Conservation (phyloP, 257 asterid species). For the Solanum piurae region DNA sequence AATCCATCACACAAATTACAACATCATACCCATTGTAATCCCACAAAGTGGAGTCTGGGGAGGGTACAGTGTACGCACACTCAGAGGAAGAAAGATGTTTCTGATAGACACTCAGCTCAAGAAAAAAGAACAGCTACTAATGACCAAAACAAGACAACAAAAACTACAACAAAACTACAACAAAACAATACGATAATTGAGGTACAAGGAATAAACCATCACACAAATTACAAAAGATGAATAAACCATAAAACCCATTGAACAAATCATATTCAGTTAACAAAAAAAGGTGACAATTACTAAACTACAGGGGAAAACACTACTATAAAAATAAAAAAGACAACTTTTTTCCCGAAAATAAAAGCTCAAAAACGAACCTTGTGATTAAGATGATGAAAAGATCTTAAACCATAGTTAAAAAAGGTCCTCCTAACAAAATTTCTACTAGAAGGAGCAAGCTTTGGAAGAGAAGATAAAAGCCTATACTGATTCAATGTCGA, state of each 20-base stretch:
- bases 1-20: background rate
- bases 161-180: no score
- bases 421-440: conserved; percentile 19
- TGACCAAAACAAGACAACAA: background rate
- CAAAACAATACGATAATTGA: no score
- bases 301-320: background rate
- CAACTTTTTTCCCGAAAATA: background rate
- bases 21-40: background rate
- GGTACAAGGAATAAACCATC: background rate
- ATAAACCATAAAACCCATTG: background rate
- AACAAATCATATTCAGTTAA: background rate
- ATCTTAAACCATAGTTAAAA: conserved; percentile 32
- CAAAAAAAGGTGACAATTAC: background rate
- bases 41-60: background rate
- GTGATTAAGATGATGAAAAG: conserved; percentile 28
- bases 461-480: conserved; percentile 19
- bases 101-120: background rate
- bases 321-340: background rate
- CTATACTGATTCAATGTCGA: background rate
- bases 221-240: background rate
- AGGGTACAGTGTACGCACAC: no score
- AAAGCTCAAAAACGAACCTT: conserved; percentile 25
- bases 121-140: background rate
- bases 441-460: conserved; percentile 16
- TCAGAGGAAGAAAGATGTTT: background rate